Conservation (phyloP, 495 filamentous ascomycete genomes). For the Podospora sp. region DNA sequence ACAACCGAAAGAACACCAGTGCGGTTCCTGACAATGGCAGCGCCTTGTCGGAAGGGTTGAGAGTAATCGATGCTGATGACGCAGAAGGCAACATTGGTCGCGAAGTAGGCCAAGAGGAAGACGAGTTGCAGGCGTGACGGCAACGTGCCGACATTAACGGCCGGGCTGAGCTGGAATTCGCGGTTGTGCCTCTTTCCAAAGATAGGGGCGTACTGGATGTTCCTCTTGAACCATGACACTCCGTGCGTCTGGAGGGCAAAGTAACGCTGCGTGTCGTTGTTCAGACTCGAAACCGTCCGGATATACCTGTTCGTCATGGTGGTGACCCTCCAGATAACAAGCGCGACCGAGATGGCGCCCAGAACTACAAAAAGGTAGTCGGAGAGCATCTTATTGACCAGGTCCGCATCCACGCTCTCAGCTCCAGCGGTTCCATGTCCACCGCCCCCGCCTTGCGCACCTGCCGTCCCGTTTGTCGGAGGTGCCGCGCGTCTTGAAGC, state of each 20-base stretch:
- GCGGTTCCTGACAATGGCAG: slow-evolving; percentile 64
- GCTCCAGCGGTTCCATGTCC: slow-evolving; percentile 13
- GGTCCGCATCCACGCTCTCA: slow-evolving; percentile 26
- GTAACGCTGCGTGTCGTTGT: slow-evolving; percentile 64
- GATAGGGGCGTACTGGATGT: slow-evolving; percentile 81
- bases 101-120: slow-evolving; percentile 70
- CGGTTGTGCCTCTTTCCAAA: slow-evolving; percentile 83
- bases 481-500: slow-evolving; percentile 1
- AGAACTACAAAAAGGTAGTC: slow-evolving; percentile 53
- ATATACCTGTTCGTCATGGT: slow-evolving; percentile 67
- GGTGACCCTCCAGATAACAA: slow-evolving; percentile 51
- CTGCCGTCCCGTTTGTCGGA: slow-evolving; percentile 18
- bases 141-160: slow-evolving; percentile 86
- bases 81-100: slow-evolving; percentile 79
- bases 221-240: slow-evolving; percentile 75
- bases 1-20: slow-evolving; percentile 74
- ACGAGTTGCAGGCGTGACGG: slow-evolving; percentile 83
- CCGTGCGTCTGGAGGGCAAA: slow-evolving; percentile 50
- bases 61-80: slow-evolving; percentile 70
- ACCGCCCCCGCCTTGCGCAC: slow-evolving; percentile 8
- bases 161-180: slow-evolving; percentile 81
- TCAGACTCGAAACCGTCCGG: slow-evolving; percentile 70
- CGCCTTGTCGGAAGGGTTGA: slow-evolving; percentile 43
- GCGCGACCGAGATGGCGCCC: slow-evolving; percentile 43
- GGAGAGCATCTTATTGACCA: slow-evolving; percentile 49